phyloP scores from a whole-genome alignment of 805 yeast genomes.

The Yarrowia deformans region DNA sequence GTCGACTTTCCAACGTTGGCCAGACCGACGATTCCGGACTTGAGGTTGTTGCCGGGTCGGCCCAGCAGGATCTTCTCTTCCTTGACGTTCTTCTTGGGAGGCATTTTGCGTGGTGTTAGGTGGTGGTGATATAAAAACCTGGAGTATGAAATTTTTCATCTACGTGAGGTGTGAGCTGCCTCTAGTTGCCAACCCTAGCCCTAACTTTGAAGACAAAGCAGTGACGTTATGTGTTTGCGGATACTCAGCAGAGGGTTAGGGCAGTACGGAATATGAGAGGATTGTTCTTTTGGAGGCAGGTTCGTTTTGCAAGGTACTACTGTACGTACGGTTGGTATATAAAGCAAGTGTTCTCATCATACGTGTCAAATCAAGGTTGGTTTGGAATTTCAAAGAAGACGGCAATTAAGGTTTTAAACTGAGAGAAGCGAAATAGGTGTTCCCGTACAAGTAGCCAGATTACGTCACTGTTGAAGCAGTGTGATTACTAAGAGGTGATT shows the following conservation, averaged over 20 bases:
- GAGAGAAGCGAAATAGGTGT: too few relatives aligned
- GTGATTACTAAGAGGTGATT: too few relatives aligned
- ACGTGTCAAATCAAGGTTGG: conserved; percentile 25
- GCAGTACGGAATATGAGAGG: too few relatives aligned
- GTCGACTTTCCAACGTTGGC: conserved; percentile 95
- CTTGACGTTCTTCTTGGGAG: conserved; percentile 74
- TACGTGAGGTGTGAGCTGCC: background rate
- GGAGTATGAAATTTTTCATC: conserved; percentile 21
- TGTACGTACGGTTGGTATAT: too few relatives aligned
- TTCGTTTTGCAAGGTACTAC: too few relatives aligned
- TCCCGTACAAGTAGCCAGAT: too few relatives aligned
- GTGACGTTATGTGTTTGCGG: too few relatives aligned
- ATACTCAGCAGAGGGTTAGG: too few relatives aligned
- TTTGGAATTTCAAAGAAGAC: conserved; percentile 12
- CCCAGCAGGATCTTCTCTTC: conserved; percentile 81
- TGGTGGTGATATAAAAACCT: background rate
- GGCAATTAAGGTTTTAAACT: background rate
- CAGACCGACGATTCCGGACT: conserved; percentile 90
- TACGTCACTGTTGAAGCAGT: too few relatives aligned
- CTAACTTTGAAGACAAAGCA: background rate
- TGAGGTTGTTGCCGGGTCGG: conserved; percentile 78
- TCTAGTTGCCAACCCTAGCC: conserved; percentile 6
- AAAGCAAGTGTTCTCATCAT: too few relatives aligned
- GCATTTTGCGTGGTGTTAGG: conserved; percentile 57
- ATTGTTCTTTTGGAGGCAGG: too few relatives aligned